These are phyloP conservation scores for Gypsophila paniculata DNA, from an alignment of 179 eudicot genomes.

Conservation along the genomic window DNA sequence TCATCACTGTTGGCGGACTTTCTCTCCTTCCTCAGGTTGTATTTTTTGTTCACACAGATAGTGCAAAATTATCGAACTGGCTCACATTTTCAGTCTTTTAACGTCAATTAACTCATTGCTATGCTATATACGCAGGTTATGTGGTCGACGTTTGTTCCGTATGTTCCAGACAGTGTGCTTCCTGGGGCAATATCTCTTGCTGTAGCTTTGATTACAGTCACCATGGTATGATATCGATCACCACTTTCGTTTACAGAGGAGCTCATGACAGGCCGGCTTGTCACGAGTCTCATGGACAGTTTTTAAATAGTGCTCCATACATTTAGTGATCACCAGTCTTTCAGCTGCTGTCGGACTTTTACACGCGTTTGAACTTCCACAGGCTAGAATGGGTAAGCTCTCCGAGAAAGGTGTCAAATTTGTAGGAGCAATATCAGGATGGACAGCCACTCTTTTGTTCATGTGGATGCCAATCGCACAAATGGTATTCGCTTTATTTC, in stretches of 20 bases:
- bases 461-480: constrained; percentile 99
- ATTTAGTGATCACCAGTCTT: neutral
- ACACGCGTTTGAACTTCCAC: constrained; percentile 20
- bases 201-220: constrained; percentile 50
- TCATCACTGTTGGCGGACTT: constrained; percentile 80
- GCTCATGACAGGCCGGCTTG: too few relatives aligned
- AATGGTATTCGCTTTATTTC: constrained; percentile 46
- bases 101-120: neutral
- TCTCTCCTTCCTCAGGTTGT: constrained; percentile 87
- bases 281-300: too few relatives aligned
- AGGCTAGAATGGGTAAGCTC: constrained; percentile 85
- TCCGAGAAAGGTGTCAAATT: constrained; percentile 63
- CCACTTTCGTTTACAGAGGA: too few relatives aligned
- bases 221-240: constrained; percentile 52
- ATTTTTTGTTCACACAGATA: neutral
- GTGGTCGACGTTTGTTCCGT: constrained; percentile 97
- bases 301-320: neutral
- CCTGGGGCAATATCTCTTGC: constrained; percentile 67
- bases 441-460: constrained; percentile 99
- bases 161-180: constrained; percentile 68
- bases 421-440: constrained; percentile 76
- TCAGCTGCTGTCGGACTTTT: constrained; percentile 8
- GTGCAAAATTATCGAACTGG: neutral
- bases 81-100: neutral
- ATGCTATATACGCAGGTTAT: constrained; percentile 52